phyloP scores from a whole-genome alignment of 1,284 basidiomycete genomes.

The Dichomitus squalens region DNA sequence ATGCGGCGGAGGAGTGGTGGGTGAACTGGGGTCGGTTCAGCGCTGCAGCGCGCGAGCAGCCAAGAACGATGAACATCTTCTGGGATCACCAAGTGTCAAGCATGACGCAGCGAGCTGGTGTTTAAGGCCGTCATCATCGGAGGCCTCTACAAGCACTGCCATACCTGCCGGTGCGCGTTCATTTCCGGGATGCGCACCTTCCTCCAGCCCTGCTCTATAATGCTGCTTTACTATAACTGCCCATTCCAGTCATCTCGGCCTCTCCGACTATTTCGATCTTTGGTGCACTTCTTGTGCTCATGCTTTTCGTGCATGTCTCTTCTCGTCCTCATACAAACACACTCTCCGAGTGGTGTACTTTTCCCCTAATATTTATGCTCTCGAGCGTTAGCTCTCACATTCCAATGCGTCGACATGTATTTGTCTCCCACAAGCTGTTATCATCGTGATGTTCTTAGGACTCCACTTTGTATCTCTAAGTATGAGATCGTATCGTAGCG shows the following conservation, averaged over 20 bases:
- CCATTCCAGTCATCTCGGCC: too few species aligned
- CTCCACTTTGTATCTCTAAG: too few species aligned
- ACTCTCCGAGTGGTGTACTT: not conserved
- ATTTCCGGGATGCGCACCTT: too few species aligned
- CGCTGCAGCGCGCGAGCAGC: constrained; percentile 14
- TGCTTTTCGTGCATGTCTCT: too few species aligned
- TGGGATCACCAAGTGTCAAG: not conserved
- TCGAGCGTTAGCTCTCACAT: not conserved
- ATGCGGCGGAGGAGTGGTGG: constrained; percentile 41
- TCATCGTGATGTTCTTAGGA: not conserved
- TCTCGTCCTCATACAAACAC: not conserved
- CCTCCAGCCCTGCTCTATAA: too few species aligned
- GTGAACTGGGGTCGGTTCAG: constrained; percentile 36
- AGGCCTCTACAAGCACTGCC: too few species aligned
- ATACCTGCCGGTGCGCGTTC: not conserved
- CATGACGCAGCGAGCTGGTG: not conserved
- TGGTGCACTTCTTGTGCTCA: too few species aligned
- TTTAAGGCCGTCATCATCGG: too few species aligned
- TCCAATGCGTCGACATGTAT: not conserved
- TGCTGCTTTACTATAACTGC: too few species aligned
- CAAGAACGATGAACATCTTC: not conserved
- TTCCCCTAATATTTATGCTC: not conserved
- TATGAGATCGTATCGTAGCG: not conserved
- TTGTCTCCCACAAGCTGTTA: too few species aligned
- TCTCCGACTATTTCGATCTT: too few species aligned